phyloP scores from a whole-genome alignment of 169 alveolate species.

The Plasmodium yoelii region DNA sequence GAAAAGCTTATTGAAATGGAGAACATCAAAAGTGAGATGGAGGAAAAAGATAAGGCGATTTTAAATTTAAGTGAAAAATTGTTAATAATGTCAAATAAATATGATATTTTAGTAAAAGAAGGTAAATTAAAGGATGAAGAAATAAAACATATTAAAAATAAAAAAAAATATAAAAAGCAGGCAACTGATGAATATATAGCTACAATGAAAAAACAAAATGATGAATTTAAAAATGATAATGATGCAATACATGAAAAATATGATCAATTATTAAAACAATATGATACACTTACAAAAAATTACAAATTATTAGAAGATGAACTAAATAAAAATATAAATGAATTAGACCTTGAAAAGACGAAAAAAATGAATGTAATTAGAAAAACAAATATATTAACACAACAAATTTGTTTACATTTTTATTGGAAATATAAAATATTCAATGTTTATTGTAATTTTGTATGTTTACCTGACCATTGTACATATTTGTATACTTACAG shows the following conservation, averaged over 20 bases:
- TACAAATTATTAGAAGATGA: conserved; percentile 41
- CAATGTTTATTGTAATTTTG: background rate
- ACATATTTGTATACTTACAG: conserved; percentile 12
- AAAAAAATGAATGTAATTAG: conserved; percentile 17
- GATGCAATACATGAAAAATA: conserved; percentile 39
- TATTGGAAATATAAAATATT: background rate
- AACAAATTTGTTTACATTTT: no score
- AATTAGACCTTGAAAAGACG: conserved; percentile 20
- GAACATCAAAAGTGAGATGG: conserved; percentile 16
- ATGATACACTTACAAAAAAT: conserved; percentile 1
- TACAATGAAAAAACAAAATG: conserved; percentile 53
- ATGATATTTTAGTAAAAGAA: conserved; percentile 62
- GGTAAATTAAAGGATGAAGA: conserved; percentile 70
- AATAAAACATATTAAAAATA: conserved; percentile 66
- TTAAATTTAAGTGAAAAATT: conserved; percentile 61
- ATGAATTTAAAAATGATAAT: conserved; percentile 61
- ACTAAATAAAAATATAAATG: conserved; percentile 14
- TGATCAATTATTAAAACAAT: conserved; percentile 25
- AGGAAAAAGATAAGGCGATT: conserved; percentile 61
- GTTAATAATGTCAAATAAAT: conserved; percentile 45
- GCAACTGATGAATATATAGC: conserved; percentile 55
- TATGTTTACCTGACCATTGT: background rate
- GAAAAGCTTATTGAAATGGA: conserved; percentile 37
- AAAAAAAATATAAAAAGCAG: conserved; percentile 64
- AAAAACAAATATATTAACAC: no score